Conservation (phyloP, 2,329 filamentous ascomycete species). For the Venturiaceae sp. region DNA sequence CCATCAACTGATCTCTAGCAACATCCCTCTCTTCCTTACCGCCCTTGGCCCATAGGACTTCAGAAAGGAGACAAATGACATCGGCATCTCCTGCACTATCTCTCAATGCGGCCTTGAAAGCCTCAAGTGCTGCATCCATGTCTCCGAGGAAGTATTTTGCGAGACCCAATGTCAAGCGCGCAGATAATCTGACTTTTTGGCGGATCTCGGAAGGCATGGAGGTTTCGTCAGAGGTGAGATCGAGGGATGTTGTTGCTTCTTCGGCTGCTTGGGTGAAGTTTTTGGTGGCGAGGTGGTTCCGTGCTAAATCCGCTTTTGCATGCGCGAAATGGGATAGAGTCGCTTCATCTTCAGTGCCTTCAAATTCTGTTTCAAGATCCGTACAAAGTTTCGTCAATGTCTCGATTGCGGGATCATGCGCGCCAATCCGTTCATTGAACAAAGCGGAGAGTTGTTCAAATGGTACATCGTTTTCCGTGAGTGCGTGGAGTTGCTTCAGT, state of each 20-base stretch:
- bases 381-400: constrained; percentile 58
- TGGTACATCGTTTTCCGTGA: constrained; percentile 60
- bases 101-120: constrained; percentile 70
- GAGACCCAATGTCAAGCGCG: constrained; percentile 76
- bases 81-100: constrained; percentile 72
- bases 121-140: constrained; percentile 60
- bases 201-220: constrained; percentile 57
- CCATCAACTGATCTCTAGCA: constrained; percentile 71
- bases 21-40: constrained; percentile 62
- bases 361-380: constrained; percentile 70
- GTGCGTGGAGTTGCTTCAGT: constrained; percentile 66
- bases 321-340: constrained; percentile 70
- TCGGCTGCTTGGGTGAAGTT: constrained; percentile 62
- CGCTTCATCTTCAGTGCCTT: constrained; percentile 66
- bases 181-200: constrained; percentile 65
- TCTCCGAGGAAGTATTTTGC: constrained; percentile 64
- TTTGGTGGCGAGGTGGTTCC: constrained; percentile 65
- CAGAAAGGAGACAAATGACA: constrained; percentile 75
- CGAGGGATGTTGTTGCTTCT: constrained; percentile 70
- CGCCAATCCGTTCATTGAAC: constrained; percentile 70
- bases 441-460: constrained; percentile 72
- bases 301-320: constrained; percentile 76
- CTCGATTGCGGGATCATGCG: constrained; percentile 53
- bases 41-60: constrained; percentile 88
- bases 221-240: constrained; percentile 61